Conservation (phyloP, 2,329 filamentous ascomycete genomes). For the Sporothrix globosa region DNA sequence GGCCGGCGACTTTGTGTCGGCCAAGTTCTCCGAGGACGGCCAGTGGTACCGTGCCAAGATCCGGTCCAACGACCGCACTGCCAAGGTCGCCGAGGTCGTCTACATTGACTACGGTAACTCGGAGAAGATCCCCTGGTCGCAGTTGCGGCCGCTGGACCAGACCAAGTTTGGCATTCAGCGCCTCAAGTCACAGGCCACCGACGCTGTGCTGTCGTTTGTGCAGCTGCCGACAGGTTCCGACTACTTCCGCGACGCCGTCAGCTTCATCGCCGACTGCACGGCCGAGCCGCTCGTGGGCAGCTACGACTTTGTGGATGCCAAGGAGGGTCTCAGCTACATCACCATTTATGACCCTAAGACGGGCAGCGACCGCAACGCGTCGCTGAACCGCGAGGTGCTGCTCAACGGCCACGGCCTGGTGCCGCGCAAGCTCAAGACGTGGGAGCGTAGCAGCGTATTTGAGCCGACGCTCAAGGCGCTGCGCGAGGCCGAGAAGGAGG, state of each 20-base stretch:
- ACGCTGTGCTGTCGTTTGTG: constrained; percentile 84
- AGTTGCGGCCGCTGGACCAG: constrained; percentile 78
- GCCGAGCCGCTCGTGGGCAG: constrained; percentile 82
- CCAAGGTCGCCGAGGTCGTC: constrained; percentile 84
- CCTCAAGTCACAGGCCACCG: constrained; percentile 83
- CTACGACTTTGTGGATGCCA: constrained; percentile 78
- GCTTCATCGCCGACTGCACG: constrained; percentile 74
- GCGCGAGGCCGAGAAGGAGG: constrained; percentile 72
- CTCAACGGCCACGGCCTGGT: constrained; percentile 87
- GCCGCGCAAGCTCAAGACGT: constrained; percentile 84
- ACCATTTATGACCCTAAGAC: constrained; percentile 81
- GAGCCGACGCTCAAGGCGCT: constrained; percentile 72
- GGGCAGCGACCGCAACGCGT: constrained; percentile 68
- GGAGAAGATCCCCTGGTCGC: constrained; percentile 83
- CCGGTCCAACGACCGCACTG: constrained; percentile 87
- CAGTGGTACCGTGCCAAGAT: constrained; percentile 95
- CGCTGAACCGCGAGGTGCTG: constrained; percentile 86
- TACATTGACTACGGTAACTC: constrained; percentile 98
- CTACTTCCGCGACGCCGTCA: constrained; percentile 80
- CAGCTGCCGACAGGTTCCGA: constrained; percentile 79
- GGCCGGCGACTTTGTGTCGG: constrained; percentile 86
- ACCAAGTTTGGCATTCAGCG: constrained; percentile 78
- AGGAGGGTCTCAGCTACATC: constrained; percentile 81
- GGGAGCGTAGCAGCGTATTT: constrained; percentile 76
- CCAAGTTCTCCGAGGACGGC: constrained; percentile 84